Evolutionary conservation across 179 eudicot genomes (phyloP).

Genomic region (Sideroxylon spinosum): DNA sequence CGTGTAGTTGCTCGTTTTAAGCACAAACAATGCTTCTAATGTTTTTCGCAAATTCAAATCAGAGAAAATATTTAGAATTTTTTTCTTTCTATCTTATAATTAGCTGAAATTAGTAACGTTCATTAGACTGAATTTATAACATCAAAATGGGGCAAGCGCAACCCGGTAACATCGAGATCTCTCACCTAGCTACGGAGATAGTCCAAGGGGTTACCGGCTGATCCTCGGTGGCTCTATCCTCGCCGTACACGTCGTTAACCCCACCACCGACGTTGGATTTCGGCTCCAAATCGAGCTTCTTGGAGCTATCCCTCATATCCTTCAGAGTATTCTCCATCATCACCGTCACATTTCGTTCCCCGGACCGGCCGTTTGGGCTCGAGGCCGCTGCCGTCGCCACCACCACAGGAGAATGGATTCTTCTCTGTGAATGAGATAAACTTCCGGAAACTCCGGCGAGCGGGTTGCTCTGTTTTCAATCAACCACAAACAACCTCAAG

Average conservation of each 20-base stretch:
- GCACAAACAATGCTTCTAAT: too few species aligned
- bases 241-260: constrained; percentile 74
- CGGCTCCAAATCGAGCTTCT: constrained; percentile 26
- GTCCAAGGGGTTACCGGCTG: constrained; percentile 77
- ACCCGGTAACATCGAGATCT: neutral
- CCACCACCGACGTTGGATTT: constrained; percentile 55
- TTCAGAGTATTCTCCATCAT: constrained; percentile 53
- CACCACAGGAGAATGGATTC: constrained; percentile 32
- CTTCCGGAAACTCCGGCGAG: constrained; percentile 47
- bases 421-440: constrained; percentile 34
- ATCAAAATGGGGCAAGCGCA: neutral
- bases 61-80: too few species aligned
- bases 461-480: constrained; percentile 45
- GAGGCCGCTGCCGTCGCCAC: constrained; percentile 32
- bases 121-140: too few species aligned
- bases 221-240: constrained; percentile 77
- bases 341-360: constrained; percentile 48
- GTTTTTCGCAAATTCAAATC: too few species aligned
- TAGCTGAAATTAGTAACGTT: too few species aligned
- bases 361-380: constrained; percentile 47
- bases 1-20: too few species aligned
- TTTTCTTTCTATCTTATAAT: too few species aligned
- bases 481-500: neutral
- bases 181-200: constrained; percentile 76
- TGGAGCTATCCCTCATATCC: constrained; percentile 29